Base-by-base conservation (phyloP, 108 stramenopile genomes). In the Skeletonema potamos region DNA sequence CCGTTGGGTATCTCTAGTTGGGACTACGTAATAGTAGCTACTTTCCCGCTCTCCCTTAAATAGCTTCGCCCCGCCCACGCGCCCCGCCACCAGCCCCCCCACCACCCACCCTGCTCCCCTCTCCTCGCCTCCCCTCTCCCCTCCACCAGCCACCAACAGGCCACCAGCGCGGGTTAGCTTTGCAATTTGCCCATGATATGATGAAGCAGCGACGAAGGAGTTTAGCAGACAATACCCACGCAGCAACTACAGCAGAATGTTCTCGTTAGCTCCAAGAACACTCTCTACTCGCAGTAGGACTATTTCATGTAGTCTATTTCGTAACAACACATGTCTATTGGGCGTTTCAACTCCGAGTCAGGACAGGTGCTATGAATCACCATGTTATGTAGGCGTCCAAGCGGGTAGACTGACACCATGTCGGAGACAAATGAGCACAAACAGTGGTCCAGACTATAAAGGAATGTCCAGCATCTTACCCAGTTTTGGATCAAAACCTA, bases 391-490 rank as follows among this genome's bases (percentile, higher is more conserved):
- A 20, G 48, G 48, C 7, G 48, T 51, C 48, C 20, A 51, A 22
- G 22, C 48, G 48, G 48, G 48, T 17, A 22, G 48, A 22, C 48
- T 51, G 22, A 22, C n/a, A 51, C 18, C 48, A 51, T 51, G 20
- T 51, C 48, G 48, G 48, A 51, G 73, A 29, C 58, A 66, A 17
- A 66, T 74, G 64, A 74, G 73, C 64, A 59, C 73, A 20, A 57
- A 57, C 26, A 29, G 55, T 8, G 26, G 55, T 6, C 5, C 58
- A 27, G 22, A 11, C 0, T 18, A 58, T 9, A 18, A 24, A 6
- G 7, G 13, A 20, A n/a, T 54, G 27, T 36, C 34, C 18, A 56
- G 27, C 33, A 10, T 34, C 56, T 46, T 74, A 37, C 73, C 72
- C 15, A 64, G 72, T 20, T 74, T 66, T 48, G 64, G 73, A 2